Base-by-base conservation (phyloP, 805 yeast genomes). In the Candida fluviatilis region DNA sequence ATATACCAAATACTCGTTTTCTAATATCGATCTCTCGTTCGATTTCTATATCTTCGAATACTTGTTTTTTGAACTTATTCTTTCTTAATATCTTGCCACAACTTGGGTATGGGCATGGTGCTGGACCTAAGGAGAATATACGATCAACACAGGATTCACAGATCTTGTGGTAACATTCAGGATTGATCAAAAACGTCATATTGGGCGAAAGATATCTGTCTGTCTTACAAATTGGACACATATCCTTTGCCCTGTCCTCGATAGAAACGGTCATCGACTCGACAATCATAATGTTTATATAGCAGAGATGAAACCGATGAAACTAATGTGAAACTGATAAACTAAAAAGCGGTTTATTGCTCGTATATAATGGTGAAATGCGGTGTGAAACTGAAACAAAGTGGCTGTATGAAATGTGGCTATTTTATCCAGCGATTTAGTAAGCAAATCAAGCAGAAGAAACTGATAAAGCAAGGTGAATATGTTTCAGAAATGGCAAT, bases 181-280 rank as follows among this genome's bases (percentile, higher is more conserved):
- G 95, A 52, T 93, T 93, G 47, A 93, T 89, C 39, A 91, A 76
- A 56, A 93, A 91, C 48, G 75, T 80, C 82, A 93, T 84, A 50
- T 90, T 88, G 18, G 98, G 98, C 32, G 95, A 87, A 44, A 93
- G 71, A 60, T 93, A 93, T 58, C 90, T 70, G 62, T 91, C 96
- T 34, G 97, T 88, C 64, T 91, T 88, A 72, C 99, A 93, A 53
- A 93, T 88, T 21, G 98, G 98, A 70, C 99, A 93, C 80, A 90
- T 84, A 60, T 87, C 95, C 69, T 72, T 71, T 38, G 75, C 55
- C 43, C 73, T 60, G 39, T 76, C 83, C 37, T 74, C 81, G 51
- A 38, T 25, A n/a, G 12, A 18, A 12, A n/a, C 23, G 13, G 34
- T 31, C 34, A 31, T 31, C 24, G 34, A 18, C n/a, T 19, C 34